Base-by-base conservation (phyloP, 306 rosid genomes). In the Prinsepia uniflora region DNA sequence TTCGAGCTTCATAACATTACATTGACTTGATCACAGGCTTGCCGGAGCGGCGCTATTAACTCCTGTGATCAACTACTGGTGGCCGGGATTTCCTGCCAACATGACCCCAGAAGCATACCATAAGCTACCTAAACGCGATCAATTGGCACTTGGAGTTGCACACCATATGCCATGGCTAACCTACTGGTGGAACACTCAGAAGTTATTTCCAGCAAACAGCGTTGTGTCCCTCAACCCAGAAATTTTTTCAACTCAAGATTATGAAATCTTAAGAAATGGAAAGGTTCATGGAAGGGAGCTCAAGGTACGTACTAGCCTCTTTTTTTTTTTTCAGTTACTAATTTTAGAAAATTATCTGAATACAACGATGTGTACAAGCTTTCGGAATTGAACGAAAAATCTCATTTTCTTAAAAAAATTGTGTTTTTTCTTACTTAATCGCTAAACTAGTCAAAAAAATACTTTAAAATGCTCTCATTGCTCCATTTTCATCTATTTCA, bases 111-210 rank as follows among this genome's bases (percentile, higher is more conserved):
- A 81, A 62, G 80, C 80, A 11, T 87, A 78, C 50, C 46, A 81
- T 36, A 40, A 69, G 47, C 87, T 81, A 76, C 79, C 66, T 1
- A 15, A 5, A 10, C 74, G 18, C 36, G 89, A 85, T 10, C 89
- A 85, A 68, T 87, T 89, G 92, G 24, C 83, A 0, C 20, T 87
- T 49, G 58, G 86, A 60, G 87, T 79, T 64, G 73, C 81, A 76
- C 92, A 87, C 56, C 57, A 85, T 48, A 0, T 72, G 2, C 87
- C 88, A 34, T 79, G 83, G 89, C 82, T 83, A 43, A 81, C 80
- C 22, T 72, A 72, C 19, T 87, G 87, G 87, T 85, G 89, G 92
- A 62, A 79, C 45, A 87, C 83, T 69, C 87, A 84, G 71, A 82
- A 82, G 0, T 75, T 81, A 70, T 87, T 87, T 68, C 89, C 89